Evolutionary conservation across 768 basidiomycete genomes (phyloP).

Genomic region (Imleria badia): DNA sequence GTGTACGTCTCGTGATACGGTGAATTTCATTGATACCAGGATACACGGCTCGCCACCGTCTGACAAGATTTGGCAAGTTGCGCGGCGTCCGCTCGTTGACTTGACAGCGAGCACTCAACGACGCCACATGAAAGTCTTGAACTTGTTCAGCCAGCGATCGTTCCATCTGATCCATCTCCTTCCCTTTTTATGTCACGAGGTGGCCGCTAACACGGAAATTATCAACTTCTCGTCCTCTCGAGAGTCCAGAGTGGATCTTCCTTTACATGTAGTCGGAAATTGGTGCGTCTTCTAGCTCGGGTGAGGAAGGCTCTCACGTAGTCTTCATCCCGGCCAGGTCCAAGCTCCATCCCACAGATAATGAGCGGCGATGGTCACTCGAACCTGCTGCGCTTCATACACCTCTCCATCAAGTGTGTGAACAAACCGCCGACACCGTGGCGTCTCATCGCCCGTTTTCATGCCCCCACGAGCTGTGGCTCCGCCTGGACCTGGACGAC

Average conservation of each 20-base stretch:
- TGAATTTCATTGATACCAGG: constrained; percentile 15
- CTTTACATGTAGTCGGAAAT: constrained; percentile 27
- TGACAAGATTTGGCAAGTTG: background rate
- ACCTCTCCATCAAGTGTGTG: constrained; percentile 38
- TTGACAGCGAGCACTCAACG: constrained; percentile 13
- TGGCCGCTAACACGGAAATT: constrained; percentile 63
- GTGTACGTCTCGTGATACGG: constrained; percentile 13
- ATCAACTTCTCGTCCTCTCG: constrained; percentile 49
- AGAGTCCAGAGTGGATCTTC: constrained; percentile 15
- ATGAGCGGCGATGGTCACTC: constrained; percentile 39
- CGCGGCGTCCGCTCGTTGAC: constrained; percentile 16
- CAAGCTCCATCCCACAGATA: constrained; percentile 31
- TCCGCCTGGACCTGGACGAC: constrained; percentile 45
- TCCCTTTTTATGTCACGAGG: constrained; percentile 26
- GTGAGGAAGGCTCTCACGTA: background rate
- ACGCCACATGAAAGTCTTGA: constrained; percentile 17
- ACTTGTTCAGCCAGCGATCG: constrained; percentile 11
- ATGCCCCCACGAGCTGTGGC: constrained; percentile 49
- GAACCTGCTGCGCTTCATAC: constrained; percentile 44
- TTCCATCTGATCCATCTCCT: constrained; percentile 14
- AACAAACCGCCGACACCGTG: constrained; percentile 8
- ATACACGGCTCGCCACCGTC: background rate
- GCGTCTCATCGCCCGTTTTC: constrained; percentile 6
- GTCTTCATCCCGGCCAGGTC: constrained; percentile 35
- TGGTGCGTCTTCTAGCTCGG: constrained; percentile 21